phyloP scores from a whole-genome alignment of 345 rosid genomes.

The Anastatica hierochuntica region DNA sequence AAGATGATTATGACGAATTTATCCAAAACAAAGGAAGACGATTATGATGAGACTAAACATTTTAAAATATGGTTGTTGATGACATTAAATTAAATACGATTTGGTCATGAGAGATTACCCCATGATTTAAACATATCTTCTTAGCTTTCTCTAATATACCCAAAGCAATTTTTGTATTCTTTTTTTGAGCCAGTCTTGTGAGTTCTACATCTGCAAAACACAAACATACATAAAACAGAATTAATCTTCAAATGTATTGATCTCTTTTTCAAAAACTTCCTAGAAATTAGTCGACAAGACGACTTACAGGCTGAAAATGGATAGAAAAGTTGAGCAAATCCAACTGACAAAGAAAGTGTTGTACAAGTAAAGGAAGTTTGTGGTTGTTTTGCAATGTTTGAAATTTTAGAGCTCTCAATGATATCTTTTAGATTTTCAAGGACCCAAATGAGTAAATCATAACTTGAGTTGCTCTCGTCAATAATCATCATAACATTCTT shows the following conservation, averaged over 20 bases:
- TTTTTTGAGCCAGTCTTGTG: slow-evolving; percentile 12
- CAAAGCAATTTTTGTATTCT: slow-evolving; percentile 23
- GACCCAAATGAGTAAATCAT: slow-evolving; percentile 38
- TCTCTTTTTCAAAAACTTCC: background rate
- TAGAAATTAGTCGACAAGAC: background rate
- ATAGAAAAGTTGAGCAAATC: slow-evolving; percentile 25
- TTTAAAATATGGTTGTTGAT: background rate
- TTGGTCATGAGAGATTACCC: slow-evolving; percentile 23
- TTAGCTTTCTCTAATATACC: slow-evolving; percentile 44
- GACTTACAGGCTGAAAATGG: slow-evolving; percentile 27
- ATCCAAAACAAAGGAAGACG: too few species aligned
- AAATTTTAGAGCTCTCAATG: slow-evolving; percentile 16
- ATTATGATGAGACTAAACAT: too few species aligned
- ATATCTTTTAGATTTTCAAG: slow-evolving; percentile 36
- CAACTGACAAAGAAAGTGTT: slow-evolving; percentile 14
- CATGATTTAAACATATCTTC: slow-evolving; percentile 32
- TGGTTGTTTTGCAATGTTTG: slow-evolving; percentile 33
- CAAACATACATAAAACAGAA: background rate
- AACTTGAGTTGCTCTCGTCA: slow-evolving; percentile 40
- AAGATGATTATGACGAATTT: background rate
- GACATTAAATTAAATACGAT: background rate
- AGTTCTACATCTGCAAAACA: slow-evolving; percentile 23
- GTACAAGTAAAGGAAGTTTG: background rate
- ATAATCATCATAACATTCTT: slow-evolving; percentile 48
- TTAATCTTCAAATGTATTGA: background rate